phyloP scores from a whole-genome alignment of 345 rosid species.

The Aquilaria yunnanensis region DNA sequence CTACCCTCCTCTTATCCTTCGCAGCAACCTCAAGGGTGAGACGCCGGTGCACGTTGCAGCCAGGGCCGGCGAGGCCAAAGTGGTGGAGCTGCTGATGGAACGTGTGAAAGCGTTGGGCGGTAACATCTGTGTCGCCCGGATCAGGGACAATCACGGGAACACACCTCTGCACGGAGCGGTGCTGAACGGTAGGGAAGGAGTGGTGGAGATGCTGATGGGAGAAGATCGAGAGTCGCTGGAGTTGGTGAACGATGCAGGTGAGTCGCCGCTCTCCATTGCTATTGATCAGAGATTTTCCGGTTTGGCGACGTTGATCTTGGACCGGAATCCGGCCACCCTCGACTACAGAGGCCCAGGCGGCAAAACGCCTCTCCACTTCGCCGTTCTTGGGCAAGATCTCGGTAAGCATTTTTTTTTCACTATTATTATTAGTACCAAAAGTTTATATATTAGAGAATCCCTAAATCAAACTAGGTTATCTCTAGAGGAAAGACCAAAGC shows the following conservation, averaged over 20 bases:
- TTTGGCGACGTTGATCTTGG: background rate
- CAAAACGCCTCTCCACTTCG: constrained; percentile 7
- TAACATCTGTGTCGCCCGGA: background rate
- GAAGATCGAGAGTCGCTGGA: constrained; percentile 1
- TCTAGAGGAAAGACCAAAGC: too few species aligned
- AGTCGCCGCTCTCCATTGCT: constrained; percentile 7
- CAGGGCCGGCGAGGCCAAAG: background rate
- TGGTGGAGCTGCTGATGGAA: too few species aligned
- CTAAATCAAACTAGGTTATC: too few species aligned
- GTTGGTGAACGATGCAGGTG: constrained; percentile 6
- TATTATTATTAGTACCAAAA: too few species aligned
- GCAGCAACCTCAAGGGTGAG: constrained; percentile 2
- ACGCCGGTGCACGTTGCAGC: constrained; percentile 1
- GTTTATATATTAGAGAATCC: too few species aligned
- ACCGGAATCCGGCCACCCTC: constrained; percentile 1
- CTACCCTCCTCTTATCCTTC: background rate
- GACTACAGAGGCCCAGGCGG: constrained; percentile 5
- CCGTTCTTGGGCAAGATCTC: constrained; percentile 6
- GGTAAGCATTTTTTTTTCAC: constrained; percentile 1
- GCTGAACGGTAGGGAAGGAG: background rate
- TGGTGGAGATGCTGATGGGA: background rate
- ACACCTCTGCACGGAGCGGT: constrained; percentile 9
- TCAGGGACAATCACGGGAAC: constrained; percentile 8
- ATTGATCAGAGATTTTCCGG: constrained; percentile 5
- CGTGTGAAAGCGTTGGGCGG: too few species aligned